These are phyloP conservation scores for Huntiella decipiens DNA, from an alignment of 2,329 filamentous ascomycete species.

Conservation along the genomic window DNA sequence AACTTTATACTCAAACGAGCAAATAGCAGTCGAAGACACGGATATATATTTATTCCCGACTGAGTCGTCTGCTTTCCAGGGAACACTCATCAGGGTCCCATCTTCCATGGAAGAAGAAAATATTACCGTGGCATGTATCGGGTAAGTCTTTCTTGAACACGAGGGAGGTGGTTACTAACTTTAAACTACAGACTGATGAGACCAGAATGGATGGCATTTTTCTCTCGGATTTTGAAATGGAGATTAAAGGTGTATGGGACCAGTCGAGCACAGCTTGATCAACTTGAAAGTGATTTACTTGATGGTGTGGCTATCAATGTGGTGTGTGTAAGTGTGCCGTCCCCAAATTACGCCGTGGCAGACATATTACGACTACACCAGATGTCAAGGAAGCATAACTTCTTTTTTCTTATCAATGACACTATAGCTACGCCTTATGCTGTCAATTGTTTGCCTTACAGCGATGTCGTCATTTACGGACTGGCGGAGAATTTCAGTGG, in stretches of 20 bases:
- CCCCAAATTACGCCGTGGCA: slow-evolving; percentile 18
- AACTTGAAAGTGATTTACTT: slow-evolving; percentile 27
- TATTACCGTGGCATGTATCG: background rate
- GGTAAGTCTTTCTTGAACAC: background rate
- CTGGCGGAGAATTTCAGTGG: slow-evolving; percentile 42
- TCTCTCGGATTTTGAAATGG: slow-evolving; percentile 14
- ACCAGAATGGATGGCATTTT: too few relatives aligned
- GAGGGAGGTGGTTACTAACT: background rate
- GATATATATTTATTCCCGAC: slow-evolving; percentile 35
- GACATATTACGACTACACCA: slow-evolving; percentile 19
- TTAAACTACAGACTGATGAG: too few relatives aligned
- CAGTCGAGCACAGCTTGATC: slow-evolving; percentile 21
- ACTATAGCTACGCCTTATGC: slow-evolving; percentile 29
- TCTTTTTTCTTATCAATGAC: slow-evolving; percentile 29
- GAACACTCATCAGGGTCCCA: slow-evolving; percentile 12
- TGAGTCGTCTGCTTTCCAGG: slow-evolving; percentile 34
- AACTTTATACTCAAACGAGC: background rate
- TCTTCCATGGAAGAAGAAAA: background rate
- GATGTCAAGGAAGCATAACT: slow-evolving; percentile 24
- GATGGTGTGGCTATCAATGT: slow-evolving; percentile 24
- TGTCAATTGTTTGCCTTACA: slow-evolving; percentile 28
- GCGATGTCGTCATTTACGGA: slow-evolving; percentile 31
- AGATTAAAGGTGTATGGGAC: slow-evolving; percentile 29
- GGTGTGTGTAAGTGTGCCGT: slow-evolving; percentile 27
- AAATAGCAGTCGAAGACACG: slow-evolving; percentile 1